Percentiles rank a stretch among this genome's conserved stretches.
phyloP scores from a whole-genome alignment of 2,329 filamentous ascomycete species.

The Scedosporium minutisporum region DNA sequence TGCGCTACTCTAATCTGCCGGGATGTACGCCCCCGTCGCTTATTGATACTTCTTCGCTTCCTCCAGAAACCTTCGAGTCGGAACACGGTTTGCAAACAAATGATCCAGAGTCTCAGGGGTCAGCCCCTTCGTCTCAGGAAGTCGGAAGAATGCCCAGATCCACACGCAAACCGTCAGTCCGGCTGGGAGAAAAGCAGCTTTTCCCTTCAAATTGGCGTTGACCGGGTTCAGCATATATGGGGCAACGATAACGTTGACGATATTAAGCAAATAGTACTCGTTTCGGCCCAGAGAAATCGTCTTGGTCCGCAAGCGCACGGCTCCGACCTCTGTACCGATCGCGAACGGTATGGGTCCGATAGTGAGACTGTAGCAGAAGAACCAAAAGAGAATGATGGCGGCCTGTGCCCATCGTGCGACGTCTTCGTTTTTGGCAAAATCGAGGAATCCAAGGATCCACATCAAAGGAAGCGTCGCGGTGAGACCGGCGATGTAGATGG shows the following conservation, averaged over 20 bases:
- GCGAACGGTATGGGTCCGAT: constrained; percentile 65
- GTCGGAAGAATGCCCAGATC: constrained; percentile 39
- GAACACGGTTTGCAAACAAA: too few species aligned
- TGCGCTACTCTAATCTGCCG: too few species aligned
- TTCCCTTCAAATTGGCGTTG: constrained; percentile 26
- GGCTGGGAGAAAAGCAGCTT: constrained; percentile 34
- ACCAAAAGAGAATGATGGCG: background rate
- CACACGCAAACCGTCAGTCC: constrained; percentile 31
- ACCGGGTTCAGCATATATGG: constrained; percentile 28
- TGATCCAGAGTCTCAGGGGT: too few species aligned
- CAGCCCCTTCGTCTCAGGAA: constrained; percentile 43
- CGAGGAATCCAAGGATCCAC: constrained; percentile 33
- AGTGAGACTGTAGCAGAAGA: background rate
- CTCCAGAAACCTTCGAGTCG: too few species aligned
- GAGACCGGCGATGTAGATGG: constrained; percentile 33
- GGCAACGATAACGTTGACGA: constrained; percentile 16
- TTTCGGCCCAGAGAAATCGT: constrained; percentile 80
- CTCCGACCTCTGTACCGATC: constrained; percentile 74
- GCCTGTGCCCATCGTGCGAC: background rate
- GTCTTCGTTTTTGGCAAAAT: constrained; percentile 14
- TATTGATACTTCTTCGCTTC: too few species aligned
- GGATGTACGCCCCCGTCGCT: too few species aligned
- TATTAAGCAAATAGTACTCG: constrained; percentile 46
- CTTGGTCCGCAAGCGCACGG: constrained; percentile 78
- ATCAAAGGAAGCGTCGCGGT: constrained; percentile 29